Percentiles rank a stretch among this genome's conserved stretches.
These are phyloP conservation scores for Glycine tomentella DNA, from an alignment of 306 rosid species.

Conservation along the genomic window DNA sequence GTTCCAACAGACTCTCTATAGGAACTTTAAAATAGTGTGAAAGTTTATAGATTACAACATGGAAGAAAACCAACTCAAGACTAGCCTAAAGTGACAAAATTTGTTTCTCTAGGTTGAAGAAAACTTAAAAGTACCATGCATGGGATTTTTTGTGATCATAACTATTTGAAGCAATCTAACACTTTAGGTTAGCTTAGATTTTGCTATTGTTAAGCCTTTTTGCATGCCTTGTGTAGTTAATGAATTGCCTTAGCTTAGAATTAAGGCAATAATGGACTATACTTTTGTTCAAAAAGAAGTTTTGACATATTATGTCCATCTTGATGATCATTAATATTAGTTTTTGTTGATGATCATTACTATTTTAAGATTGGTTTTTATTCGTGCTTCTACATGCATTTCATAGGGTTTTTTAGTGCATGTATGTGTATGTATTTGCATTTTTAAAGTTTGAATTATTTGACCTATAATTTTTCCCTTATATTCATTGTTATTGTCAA, in stretches of 20 bases:
- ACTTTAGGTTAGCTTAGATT: not conserved
- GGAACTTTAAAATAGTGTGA: not conserved
- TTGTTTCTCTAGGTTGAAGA: constrained; percentile 13
- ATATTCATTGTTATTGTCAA: no score
- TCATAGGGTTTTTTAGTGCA: no score
- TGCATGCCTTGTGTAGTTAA: not conserved
- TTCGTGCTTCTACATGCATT: no score
- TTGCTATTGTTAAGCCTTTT: not conserved
- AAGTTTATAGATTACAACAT: no score
- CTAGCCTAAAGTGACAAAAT: not conserved
- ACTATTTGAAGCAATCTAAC: constrained; percentile 9
- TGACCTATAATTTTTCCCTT: no score
- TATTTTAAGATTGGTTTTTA: no score
- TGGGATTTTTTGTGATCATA: not conserved
- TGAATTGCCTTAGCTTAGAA: not conserved
- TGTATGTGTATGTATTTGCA: no score
- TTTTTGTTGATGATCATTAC: no score
- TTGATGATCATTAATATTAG: no score
- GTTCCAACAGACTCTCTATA: not conserved
- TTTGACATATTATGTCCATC: no score
- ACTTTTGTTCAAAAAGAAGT: not conserved
- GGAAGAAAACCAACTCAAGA: no score
- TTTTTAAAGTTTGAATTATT: no score
- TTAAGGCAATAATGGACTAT: not conserved
- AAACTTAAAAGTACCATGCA: not conserved